Conservation (phyloP, 345 rosid species). For the Brassica juncea region DNA sequence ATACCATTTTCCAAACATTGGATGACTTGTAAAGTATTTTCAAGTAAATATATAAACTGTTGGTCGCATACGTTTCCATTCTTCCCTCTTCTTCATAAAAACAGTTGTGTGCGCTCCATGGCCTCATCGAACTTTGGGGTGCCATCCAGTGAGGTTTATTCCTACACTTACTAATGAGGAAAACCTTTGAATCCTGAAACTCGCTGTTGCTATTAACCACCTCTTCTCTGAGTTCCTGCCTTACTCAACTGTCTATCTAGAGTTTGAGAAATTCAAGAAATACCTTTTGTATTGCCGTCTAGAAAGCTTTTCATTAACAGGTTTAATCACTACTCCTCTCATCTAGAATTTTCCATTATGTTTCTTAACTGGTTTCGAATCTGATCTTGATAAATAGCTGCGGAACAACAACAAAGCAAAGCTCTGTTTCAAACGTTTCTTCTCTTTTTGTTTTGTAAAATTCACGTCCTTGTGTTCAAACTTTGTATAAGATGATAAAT, state of each 20-base stretch:
- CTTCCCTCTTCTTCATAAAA: background rate
- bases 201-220: constrained; percentile 88
- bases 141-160: constrained; percentile 90
- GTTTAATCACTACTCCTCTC: constrained; percentile 26
- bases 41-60: background rate
- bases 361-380: background rate
- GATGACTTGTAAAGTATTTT: background rate
- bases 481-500: constrained; percentile 23
- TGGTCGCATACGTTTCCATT: background rate
- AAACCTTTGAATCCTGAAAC: constrained; percentile 88
- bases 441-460: constrained; percentile 20
- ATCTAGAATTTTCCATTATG: background rate
- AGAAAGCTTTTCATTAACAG: constrained; percentile 28
- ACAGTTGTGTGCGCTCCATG: background rate
- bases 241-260: constrained; percentile 83
- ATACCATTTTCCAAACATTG: background rate
- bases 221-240: constrained; percentile 85
- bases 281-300: constrained; percentile 65
- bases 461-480: background rate
- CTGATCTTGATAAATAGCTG: constrained; percentile 32
- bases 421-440: constrained; percentile 25
- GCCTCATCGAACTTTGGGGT: constrained; percentile 67
- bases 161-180: constrained; percentile 84
- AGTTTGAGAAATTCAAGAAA: constrained; percentile 89
- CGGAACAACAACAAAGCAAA: constrained; percentile 32